A percentile compares a stretch with the other conserved stretches of the same genome.
Conservation (phyloP, 2,329 filamentous ascomycete species). For the Colletotrichum orbiculare region DNA sequence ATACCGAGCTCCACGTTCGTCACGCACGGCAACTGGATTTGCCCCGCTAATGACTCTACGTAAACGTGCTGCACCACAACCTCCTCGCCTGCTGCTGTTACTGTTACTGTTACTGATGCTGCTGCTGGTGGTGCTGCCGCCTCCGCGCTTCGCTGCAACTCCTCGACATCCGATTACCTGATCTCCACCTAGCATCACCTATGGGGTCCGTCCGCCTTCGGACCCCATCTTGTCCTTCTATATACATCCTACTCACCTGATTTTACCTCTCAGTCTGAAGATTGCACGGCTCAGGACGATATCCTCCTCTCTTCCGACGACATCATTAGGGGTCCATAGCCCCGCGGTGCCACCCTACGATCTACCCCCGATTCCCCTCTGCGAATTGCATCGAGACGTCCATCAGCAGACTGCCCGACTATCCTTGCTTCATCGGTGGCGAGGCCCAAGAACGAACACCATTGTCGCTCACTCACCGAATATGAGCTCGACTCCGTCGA, state of each 20-base stretch:
- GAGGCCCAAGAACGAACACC: slow-evolving; percentile 5
- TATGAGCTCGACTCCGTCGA: slow-evolving; percentile 47
- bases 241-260: slow-evolving; percentile 19
- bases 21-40: slow-evolving; percentile 42
- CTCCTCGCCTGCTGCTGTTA: too few relatives aligned
- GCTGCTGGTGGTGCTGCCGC: slow-evolving; percentile 42
- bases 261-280: slow-evolving; percentile 1
- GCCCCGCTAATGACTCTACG: slow-evolving; percentile 51
- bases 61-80: too few relatives aligned
- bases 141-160: slow-evolving; percentile 29
- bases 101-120: slow-evolving; percentile 29
- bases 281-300: not conserved
- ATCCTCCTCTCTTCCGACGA: slow-evolving; percentile 1
- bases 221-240: slow-evolving; percentile 43
- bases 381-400: slow-evolving; percentile 30
- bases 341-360: not conserved
- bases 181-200: slow-evolving; percentile 44
- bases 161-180: slow-evolving; percentile 49
- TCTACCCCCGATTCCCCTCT: not conserved
- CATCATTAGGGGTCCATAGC: not conserved
- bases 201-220: slow-evolving; percentile 50
- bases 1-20: slow-evolving; percentile 40
- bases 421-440: slow-evolving; percentile 15
- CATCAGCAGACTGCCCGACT: slow-evolving; percentile 1
- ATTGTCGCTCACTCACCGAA: slow-evolving; percentile 31